Evolutionary conservation across 495 filamentous ascomycete genomes (phyloP).

Genomic region (Bombardia bombarda): DNA sequence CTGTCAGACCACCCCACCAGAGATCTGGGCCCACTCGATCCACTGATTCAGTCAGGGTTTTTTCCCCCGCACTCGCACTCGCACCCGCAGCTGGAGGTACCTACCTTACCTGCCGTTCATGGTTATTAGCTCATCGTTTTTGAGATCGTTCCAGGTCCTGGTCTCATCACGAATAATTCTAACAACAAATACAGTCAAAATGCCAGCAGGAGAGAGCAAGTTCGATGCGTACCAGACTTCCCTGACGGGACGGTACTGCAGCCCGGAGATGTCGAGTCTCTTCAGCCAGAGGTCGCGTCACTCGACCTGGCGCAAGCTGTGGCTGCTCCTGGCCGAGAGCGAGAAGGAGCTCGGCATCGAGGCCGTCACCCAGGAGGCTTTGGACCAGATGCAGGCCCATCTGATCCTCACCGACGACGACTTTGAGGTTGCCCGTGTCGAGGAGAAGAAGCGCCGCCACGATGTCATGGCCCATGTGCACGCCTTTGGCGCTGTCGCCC

Average conservation of each 20-base stretch:
- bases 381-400: constrained; percentile 67
- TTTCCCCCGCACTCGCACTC: no score
- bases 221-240: no score
- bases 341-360: constrained; percentile 61
- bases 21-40: no score
- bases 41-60: no score
- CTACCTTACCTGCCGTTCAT: no score
- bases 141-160: no score
- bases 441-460: constrained; percentile 50
- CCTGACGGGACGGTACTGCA: constrained; percentile 66
- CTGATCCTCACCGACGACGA: constrained; percentile 68
- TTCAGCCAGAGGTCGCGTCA: constrained; percentile 66
- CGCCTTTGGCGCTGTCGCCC: constrained; percentile 72
- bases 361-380: constrained; percentile 63
- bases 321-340: constrained; percentile 76
- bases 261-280: constrained; percentile 48
- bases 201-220: no score
- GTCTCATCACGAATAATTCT: no score
- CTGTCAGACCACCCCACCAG: no score
- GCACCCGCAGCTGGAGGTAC: no score
- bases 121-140: no score
- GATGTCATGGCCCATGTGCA: constrained; percentile 53
- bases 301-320: constrained; percentile 72
- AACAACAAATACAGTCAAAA: no score
- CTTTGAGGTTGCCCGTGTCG: constrained; percentile 66